A percentile compares a stretch with the other conserved stretches of the same genome.
phyloP scores from a whole-genome alignment of 768 basidiomycete species.

The Crepidotus variabilis region DNA sequence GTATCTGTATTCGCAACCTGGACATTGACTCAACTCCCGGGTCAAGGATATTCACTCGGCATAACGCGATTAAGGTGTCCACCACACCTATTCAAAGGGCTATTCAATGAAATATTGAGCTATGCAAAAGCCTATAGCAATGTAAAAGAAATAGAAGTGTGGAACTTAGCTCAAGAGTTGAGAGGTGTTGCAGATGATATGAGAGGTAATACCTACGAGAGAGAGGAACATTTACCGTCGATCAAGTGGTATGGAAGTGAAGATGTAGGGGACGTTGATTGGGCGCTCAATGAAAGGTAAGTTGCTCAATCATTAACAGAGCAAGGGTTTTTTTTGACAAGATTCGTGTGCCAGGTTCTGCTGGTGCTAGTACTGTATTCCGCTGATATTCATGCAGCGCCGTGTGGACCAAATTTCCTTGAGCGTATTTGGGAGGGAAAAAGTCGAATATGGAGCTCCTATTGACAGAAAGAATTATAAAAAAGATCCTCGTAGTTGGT shows the following conservation, averaged over 20 bases:
- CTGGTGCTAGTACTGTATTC: too few species aligned
- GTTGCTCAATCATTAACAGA: too few species aligned
- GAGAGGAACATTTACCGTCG: slow-evolving; percentile 34
- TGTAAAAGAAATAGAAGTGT: slow-evolving; percentile 39
- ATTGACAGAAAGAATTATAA: too few species aligned
- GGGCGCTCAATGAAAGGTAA: neutral
- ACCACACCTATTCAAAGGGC: slow-evolving; percentile 23
- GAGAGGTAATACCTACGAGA: slow-evolving; percentile 24
- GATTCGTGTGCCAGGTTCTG: too few species aligned
- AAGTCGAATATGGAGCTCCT: too few species aligned
- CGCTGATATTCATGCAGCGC: too few species aligned
- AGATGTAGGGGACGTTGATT: neutral
- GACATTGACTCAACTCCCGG: slow-evolving; percentile 18
- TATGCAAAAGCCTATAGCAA: slow-evolving; percentile 21
- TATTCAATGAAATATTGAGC: slow-evolving; percentile 28
- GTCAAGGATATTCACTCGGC: slow-evolving; percentile 12
- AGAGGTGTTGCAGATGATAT: slow-evolving; percentile 12
- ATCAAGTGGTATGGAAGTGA: slow-evolving; percentile 43
- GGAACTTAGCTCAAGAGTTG: slow-evolving; percentile 33
- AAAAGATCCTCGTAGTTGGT: too few species aligned
- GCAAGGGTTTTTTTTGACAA: too few species aligned
- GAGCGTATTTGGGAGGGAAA: too few species aligned
- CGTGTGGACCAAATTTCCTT: too few species aligned
- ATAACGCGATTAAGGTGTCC: slow-evolving; percentile 24
- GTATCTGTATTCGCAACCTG: slow-evolving; percentile 22